Evolutionary conservation across 345 rosid genomes (phyloP).

Genomic region (Citrus inodora): DNA sequence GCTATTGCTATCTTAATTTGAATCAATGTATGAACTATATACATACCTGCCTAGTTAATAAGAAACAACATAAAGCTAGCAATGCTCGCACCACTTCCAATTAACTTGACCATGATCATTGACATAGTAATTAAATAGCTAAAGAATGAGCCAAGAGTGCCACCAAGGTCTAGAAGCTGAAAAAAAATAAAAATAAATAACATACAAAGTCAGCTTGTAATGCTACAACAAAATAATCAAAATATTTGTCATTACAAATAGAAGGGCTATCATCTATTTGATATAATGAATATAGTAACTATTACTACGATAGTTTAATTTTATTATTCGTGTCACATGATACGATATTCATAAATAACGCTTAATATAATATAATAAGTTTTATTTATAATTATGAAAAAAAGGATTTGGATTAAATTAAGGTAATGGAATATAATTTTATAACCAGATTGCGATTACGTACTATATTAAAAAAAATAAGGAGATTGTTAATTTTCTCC

Average conservation of each 20-base stretch:
- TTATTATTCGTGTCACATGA: not conserved
- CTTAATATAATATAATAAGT: too few species aligned
- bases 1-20: too few species aligned
- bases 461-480: too few species aligned
- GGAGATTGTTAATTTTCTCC: too few species aligned
- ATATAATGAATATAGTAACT: not conserved
- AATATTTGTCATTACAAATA: too few species aligned
- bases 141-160: slow-evolving; percentile 32
- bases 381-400: too few species aligned
- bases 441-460: rapidly evolving
- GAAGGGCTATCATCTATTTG: not conserved
- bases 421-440: too few species aligned
- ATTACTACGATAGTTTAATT: not conserved
- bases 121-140: not conserved
- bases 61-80: not conserved
- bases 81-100: not conserved
- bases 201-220: not conserved
- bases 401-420: too few species aligned
- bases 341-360: too few species aligned
- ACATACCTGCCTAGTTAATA: not conserved
- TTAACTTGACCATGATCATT: not conserved
- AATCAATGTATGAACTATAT: not conserved
- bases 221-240: not conserved
- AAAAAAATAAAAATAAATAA: not conserved
- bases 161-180: slow-evolving; percentile 40